A percentile compares a stretch with the other conserved stretches of the same genome.
Conservation (phyloP, 1,284 basidiomycete genomes). For the Somion occarium region DNA sequence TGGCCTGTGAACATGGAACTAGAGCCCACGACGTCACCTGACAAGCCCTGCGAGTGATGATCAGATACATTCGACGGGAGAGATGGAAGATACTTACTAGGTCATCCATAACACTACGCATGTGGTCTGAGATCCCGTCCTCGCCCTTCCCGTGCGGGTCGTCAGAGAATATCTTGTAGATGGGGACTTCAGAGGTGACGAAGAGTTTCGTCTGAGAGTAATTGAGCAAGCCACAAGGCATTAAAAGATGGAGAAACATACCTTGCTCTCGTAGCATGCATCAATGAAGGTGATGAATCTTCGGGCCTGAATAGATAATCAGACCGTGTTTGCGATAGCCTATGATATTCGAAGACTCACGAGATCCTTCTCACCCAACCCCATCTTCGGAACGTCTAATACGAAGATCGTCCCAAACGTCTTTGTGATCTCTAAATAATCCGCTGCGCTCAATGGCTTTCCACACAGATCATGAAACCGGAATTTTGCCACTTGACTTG, state of each 20-base stretch:
- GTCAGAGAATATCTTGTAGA: constrained; percentile 84
- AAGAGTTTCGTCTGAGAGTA: constrained; percentile 75
- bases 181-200: constrained; percentile 85
- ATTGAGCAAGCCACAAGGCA: too few species aligned
- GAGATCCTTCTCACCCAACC: constrained; percentile 83
- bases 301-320: constrained; percentile 53
- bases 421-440: constrained; percentile 93
- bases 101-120: constrained; percentile 88
- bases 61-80: too few species aligned
- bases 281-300: constrained; percentile 98
- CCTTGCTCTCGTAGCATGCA: constrained; percentile 90
- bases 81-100: constrained; percentile 67
- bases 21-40: constrained; percentile 67
- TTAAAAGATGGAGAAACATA: constrained; percentile 23
- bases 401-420: constrained; percentile 89
- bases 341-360: constrained; percentile 34
- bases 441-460: constrained; percentile 86
- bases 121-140: constrained; percentile 63
- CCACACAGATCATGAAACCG: constrained; percentile 88
- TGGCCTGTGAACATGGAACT: constrained; percentile 91
- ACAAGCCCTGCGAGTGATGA: too few species aligned
- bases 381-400: constrained; percentile 85
- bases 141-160: constrained; percentile 39
- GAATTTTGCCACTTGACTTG: constrained; percentile 80
- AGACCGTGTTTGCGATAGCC: not conserved